Evolutionary conservation across 352 stramenopile genomes (phyloP), one percentile per base, ranked within the genome.

Genomic region (Phytopythium aichiense): DNA sequence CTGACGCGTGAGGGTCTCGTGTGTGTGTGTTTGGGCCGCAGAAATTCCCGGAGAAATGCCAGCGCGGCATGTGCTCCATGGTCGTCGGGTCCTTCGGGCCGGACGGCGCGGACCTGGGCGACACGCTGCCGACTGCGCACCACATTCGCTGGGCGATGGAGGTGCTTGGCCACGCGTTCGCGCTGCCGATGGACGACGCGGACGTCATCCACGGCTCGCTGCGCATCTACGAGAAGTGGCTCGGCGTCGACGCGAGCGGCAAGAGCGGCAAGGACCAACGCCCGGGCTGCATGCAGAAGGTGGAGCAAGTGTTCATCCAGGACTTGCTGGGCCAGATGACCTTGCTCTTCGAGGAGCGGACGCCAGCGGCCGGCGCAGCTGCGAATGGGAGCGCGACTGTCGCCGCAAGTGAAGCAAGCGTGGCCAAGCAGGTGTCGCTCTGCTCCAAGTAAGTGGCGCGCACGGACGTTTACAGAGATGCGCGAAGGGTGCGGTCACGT

Each of bases 41-140:
- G 84, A 92, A 89, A 82, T 95, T 95, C 77, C 87, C 86, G 40
- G 84, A 93, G 52, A 91, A 91, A 76, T 93, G 87, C 60, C 87
- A 95, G 66, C 81, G 84, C 15, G 85, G 84, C 35, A 81, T 95
- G 61, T 92, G 84, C 71, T 87, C 76, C 20, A 94, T 95, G 78
- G 75, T 94, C 16, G 78, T 94, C 40, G 68, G 50, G 31, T 93
- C 81, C 55, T 63, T 95, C 18, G 88, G 72, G 5, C 71, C 82
- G 11, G 78, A 89, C 20, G 65, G 65, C 8, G 71, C 77, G 40
- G 80, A 91, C 60, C 54, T 79, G 1, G 46, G 71, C 11, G 74
- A 79, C 8, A 71, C 89, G 13, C 67, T 95, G 13, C 76, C 84
- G 7, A 94, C 71, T 50, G 79, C 67, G 16, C 77, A 91, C 62